phyloP scores from a whole-genome alignment of 2,329 filamentous ascomycete species.

The Cryphonectria carpinicola region DNA sequence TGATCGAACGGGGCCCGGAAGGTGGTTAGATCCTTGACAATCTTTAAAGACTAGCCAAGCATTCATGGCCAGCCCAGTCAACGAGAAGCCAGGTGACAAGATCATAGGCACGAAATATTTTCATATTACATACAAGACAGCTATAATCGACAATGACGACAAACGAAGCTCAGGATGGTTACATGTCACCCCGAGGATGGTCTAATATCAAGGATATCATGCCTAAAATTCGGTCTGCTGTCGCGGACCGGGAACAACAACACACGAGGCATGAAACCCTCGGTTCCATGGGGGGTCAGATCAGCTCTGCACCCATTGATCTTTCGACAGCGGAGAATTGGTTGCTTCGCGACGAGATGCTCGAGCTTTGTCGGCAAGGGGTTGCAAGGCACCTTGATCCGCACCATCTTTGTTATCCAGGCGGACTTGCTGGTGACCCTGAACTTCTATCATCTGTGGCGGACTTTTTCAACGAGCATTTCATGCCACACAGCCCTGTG shows the following conservation, averaged over 20 bases:
- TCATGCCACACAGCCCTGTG: not conserved
- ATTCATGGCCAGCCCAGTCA: too few species aligned
- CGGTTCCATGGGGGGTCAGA: not conserved
- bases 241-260: not conserved
- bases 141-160: too few species aligned
- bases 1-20: too few species aligned
- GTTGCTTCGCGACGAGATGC: not conserved
- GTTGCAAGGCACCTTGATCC: not conserved
- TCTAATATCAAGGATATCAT: conserved; percentile 9
- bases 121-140: too few species aligned
- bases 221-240: conserved; percentile 1
- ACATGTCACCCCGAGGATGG: conserved; percentile 1
- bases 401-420: conserved; percentile 4
- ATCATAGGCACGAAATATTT: too few species aligned
- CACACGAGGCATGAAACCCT: not conserved
- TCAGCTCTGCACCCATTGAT: not conserved
- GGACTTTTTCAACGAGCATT: conserved; percentile 10
- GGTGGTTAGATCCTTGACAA: too few species aligned
- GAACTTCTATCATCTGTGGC: not conserved
- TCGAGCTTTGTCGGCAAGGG: not conserved
- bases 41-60: too few species aligned
- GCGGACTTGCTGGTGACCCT: conserved; percentile 1
- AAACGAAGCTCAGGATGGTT: too few species aligned
- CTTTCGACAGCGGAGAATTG: conserved; percentile 11
- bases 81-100: too few species aligned